phyloP scores from a whole-genome alignment of 495 filamentous ascomycete species.

The Sabuloglossum arenarium region DNA sequence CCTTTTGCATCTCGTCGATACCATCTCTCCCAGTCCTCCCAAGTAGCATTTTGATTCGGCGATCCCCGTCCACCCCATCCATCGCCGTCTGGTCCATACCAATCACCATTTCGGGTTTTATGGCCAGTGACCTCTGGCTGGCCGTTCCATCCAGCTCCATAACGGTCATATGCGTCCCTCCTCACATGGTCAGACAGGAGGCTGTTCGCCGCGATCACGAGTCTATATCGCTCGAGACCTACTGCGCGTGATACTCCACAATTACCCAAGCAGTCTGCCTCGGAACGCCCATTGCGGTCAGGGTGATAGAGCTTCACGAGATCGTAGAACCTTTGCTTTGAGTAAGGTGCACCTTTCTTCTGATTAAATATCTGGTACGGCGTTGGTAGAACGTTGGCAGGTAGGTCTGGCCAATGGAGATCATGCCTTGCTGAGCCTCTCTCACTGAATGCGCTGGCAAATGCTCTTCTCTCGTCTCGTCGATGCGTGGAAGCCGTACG shows the following conservation, averaged over 20 bases:
- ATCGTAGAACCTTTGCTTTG: constrained; percentile 65
- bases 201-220: constrained; percentile 69
- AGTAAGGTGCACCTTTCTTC: constrained; percentile 42
- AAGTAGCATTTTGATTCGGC: constrained; percentile 70
- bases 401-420: constrained; percentile 16
- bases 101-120: neutral
- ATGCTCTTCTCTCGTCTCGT: neutral
- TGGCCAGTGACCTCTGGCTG: constrained; percentile 16
- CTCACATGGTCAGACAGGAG: constrained; percentile 71
- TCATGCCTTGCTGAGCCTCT: constrained; percentile 9
- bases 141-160: constrained; percentile 59
- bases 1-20: constrained; percentile 28
- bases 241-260: constrained; percentile 21
- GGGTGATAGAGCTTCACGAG: constrained; percentile 93
- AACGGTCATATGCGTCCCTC: constrained; percentile 61
- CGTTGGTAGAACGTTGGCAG: constrained; percentile 33
- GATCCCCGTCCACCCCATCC: constrained; percentile 13
- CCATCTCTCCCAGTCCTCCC: constrained; percentile 97
- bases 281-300: constrained; percentile 35
- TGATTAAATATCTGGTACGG: constrained; percentile 79
- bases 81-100: neutral
- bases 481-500: neutral
- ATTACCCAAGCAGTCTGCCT: neutral
- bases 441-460: neutral
- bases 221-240: constrained; percentile 65